These are phyloP conservation scores for Nemania abortiva DNA, from an alignment of 2,329 filamentous ascomycete genomes.

Conservation along the genomic window DNA sequence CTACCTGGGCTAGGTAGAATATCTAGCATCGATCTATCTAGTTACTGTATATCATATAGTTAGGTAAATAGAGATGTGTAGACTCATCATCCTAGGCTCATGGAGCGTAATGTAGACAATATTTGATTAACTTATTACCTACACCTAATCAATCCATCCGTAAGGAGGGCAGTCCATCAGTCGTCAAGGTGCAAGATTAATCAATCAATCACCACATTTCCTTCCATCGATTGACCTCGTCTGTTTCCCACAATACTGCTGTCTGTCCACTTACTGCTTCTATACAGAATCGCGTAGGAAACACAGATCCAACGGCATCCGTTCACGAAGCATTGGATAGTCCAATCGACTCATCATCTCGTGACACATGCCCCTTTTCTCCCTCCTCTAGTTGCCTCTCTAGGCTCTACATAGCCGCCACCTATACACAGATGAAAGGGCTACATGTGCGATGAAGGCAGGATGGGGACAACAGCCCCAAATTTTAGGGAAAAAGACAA, in stretches of 20 bases:
- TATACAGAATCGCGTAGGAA: conserved; percentile 30
- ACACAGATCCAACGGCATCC: conserved; percentile 29
- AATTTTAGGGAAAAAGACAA: not conserved
- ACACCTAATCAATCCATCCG: conserved; percentile 16
- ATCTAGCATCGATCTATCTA: not conserved
- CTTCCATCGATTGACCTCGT: not conserved
- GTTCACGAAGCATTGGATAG: conserved; percentile 37
- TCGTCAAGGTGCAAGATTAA: not conserved
- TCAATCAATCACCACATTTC: conserved; percentile 1
- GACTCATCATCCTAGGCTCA: not conserved
- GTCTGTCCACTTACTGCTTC: not conserved
- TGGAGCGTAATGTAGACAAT: conserved; percentile 15
- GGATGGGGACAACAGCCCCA: not conserved
- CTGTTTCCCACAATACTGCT: conserved; percentile 3
- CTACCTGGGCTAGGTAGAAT: not conserved
- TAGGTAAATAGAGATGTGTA: not conserved
- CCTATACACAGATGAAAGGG: not conserved
- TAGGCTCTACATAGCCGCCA: not conserved
- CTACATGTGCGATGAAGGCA: not conserved
- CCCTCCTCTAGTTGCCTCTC: not conserved
- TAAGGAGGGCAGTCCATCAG: conserved; percentile 9
- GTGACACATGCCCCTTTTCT: conserved; percentile 9
- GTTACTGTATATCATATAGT: not conserved
- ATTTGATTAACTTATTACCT: conserved; percentile 28
- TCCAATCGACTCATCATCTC: conserved; percentile 29